Conservation (phyloP, 202 grass and related monocot genomes). For the Schoenoplectus tabernaemontani region DNA sequence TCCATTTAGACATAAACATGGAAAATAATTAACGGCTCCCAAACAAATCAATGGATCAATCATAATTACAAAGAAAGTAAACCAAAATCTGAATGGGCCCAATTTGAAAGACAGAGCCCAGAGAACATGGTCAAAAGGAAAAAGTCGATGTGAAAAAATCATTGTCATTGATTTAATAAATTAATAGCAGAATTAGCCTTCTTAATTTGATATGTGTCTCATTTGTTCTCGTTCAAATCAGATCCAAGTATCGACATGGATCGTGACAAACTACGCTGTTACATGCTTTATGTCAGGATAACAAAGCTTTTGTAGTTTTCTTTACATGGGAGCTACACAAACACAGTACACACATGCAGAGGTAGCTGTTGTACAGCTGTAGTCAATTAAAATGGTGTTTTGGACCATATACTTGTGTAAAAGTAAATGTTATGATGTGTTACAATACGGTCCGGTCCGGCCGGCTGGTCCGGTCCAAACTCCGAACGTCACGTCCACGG, state of each 20-base stretch:
- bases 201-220: neutral
- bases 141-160: neutral
- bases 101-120: slow-evolving; percentile 7
- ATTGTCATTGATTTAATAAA: too few species aligned
- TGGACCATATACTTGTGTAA: neutral
- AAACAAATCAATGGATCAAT: neutral
- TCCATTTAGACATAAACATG: neutral
- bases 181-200: too few species aligned
- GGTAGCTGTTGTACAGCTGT: neutral
- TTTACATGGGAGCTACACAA: neutral
- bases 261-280: neutral
- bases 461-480: too few species aligned
- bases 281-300: neutral
- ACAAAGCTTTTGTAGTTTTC: neutral
- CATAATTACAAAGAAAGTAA: neutral
- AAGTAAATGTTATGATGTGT: too few species aligned
- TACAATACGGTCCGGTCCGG: too few species aligned
- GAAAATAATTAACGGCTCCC: neutral
- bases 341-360: neutral
- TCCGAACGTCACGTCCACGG: neutral
- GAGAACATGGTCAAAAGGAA: neutral
- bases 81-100: slow-evolving; percentile 10
- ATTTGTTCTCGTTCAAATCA: neutral
- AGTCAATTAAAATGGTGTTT: neutral
- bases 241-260: neutral